Evolutionary conservation across 192 early-diverging fungal species (phyloP), one percentile per base, ranked within the genome.

Genomic region (Coemansia sp.): DNA sequence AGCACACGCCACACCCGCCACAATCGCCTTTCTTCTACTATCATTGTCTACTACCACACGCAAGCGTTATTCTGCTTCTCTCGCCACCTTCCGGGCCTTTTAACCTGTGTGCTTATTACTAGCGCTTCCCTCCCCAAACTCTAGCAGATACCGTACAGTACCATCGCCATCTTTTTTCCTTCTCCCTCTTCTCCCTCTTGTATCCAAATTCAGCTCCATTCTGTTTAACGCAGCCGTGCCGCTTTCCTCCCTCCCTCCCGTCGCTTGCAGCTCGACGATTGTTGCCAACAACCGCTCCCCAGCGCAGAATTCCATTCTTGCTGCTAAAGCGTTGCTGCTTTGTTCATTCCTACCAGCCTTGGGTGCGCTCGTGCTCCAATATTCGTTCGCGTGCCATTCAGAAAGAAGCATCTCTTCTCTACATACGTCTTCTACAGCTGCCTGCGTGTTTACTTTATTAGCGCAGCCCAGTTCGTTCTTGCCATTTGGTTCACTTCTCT

Each of bases 1-100:
- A 62, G 45, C 68, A 71, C 74, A 76, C 74, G 74, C 74, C 74
- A 76, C 74, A 76, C 65, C 38, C 68, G 74, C 74, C 68, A 76
- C 74, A 76, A 33, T 59, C 52, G 58, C 58, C 57, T 50, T 53
- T 37, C 47, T 56, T 59, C 59, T 65, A 65, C 73, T 65, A 62
- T 54, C 28, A 53, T 27, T 36, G 34, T 5, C 34, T 36, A 11
- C 34, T 36, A 36, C 34, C 34, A 36, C n/a, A 42, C 36, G 41
- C 60, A 54, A 54, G 29, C 52, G 30, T n/a, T n/a, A n/a, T 54
- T 54, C 30, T 54, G 23, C 20, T 31, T 30, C 55, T 14, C 45
- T 20, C 45, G 22, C 20, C 45, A 20, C 45, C 5, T 48, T 20
- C 45, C 45, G 23, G 9, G 23, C 45, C 25, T 22, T 8, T 8